Conservation (phyloP, 2,329 filamentous ascomycete genomes). For the Alternaria burnsii region DNA sequence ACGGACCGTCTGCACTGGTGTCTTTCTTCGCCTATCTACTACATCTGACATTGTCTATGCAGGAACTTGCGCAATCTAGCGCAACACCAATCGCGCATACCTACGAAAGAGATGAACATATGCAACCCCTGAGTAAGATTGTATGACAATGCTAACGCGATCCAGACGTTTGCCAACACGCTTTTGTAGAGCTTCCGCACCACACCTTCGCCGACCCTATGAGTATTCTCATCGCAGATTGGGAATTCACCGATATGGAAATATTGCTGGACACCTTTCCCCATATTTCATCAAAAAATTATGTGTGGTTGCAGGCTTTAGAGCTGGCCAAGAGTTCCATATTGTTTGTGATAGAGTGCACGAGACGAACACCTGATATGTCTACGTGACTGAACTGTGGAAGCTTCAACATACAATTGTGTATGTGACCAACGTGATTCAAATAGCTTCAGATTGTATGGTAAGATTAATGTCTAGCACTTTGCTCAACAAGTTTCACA, state of each 20-base stretch:
- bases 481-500: neutral
- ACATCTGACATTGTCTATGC: neutral
- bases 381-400: neutral
- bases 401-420: neutral
- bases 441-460: neutral
- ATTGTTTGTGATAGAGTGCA: neutral
- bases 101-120: neutral
- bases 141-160: neutral
- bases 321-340: neutral
- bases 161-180: neutral
- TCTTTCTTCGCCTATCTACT: neutral
- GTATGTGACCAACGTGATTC: neutral
- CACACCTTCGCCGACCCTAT: neutral
- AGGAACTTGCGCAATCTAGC: constrained; percentile 21
- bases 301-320: neutral
- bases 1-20: neutral
- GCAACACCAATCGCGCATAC: neutral
- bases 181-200: neutral
- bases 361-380: neutral
- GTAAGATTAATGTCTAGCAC: neutral
- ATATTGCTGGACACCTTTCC: neutral
- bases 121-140: neutral
- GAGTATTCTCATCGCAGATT: neutral
- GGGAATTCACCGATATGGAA: neutral
- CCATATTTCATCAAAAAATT: neutral